Base-by-base conservation (phyloP, 1,284 basidiomycete species). In the Trichosporon sp. region DNA sequence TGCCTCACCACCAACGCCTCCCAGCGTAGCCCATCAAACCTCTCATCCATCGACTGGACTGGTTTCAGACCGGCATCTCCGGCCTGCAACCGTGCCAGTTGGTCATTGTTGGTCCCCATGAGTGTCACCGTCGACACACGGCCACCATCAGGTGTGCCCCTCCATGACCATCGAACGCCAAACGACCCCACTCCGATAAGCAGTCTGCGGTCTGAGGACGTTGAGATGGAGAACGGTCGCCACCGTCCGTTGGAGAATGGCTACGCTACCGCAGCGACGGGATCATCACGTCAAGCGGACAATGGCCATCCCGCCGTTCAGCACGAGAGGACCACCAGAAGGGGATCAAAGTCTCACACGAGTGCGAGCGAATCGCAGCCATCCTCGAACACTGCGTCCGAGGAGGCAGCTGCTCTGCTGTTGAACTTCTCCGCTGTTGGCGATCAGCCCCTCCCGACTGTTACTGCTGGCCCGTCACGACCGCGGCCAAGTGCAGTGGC, bases 401-500 rank as follows among this genome's bases (percentile, higher is more conserved):
- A 70, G 29, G 73, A 74, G 60, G 73, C 70, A 9, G 73, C 69
- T 21, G 66, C 68, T 3, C 62, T 74, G 40, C 46, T 75, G 58
- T 65, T 75, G 32, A 75, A 73, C 62, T 71, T 75, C 61, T 69
- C 72, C 3, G 64, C 66, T 4, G 59, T 65, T 14, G 60, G 29
- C 14, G 58, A 64, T 36, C 62, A 64, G 4, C 63, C 60, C 0
- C 40, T 56, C 11, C 37, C 61, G 11, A 34, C 63, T 7, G 49
- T 61, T n/a, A 49, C 61, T 31, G 66, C 63, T 27, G 19, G 52
- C 2, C 37, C 46, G 4, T 8, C 49, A 21, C 49, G 36, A 13
- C 56, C 25, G 11, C 46, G 23, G 8, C 46, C 23, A 27, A 21
- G 54, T 21, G 9, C 58, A n/a, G 33, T 52, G 58, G 52, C 58